Evolutionary conservation across 768 basidiomycete genomes (phyloP), one percentile per base, ranked within the genome.

Genomic region (Trametes cinnabarina): DNA sequence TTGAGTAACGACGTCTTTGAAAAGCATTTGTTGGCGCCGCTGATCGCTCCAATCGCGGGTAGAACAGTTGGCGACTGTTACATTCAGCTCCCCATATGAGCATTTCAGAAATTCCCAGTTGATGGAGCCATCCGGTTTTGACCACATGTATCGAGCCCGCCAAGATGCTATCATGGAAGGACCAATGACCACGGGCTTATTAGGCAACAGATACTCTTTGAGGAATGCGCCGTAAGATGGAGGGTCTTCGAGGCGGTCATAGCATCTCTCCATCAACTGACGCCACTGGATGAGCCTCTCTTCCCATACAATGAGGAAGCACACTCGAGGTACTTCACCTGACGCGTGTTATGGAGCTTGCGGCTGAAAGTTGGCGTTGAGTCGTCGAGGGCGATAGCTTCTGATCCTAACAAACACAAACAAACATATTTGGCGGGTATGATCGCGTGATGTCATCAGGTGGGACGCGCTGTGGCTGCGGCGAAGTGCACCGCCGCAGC

Each of bases 1-100:
- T 19, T 62, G 42, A 10, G 47, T 20, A 35, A 66, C 62, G n/a
- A 70, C 64, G 14, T 66, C 60, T 25, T 53, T 51, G 48, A 70
- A 64, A 34, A 40, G 43, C 48, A 61, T 59, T 4, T 43, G 28
- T 30, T 62, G 47, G 20, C 67, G 65, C 37, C 60, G 63, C 40
- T 66, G 65, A 55, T 70, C 68, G 37, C 66, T 66, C 54, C 65
- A 66, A 4, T 67, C 66, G 39, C 55, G 55, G 2, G 59, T 65
- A 19, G 58, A 47, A 46, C 69, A 70, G 55, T 70, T 61, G 3
- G 69, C 65, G 14, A 66, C 68, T 4, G 59, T 61, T 39, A 70
- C 65, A 15, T 60, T 52, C n/a, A 47, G 40, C 2, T 55, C 17
- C 6, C 69, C 69, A 42, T 67, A 70, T 12, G 43, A 42, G 2